Base-by-base conservation (phyloP, 1,284 basidiomycete species). In the Ceratobasidium sp. region DNA sequence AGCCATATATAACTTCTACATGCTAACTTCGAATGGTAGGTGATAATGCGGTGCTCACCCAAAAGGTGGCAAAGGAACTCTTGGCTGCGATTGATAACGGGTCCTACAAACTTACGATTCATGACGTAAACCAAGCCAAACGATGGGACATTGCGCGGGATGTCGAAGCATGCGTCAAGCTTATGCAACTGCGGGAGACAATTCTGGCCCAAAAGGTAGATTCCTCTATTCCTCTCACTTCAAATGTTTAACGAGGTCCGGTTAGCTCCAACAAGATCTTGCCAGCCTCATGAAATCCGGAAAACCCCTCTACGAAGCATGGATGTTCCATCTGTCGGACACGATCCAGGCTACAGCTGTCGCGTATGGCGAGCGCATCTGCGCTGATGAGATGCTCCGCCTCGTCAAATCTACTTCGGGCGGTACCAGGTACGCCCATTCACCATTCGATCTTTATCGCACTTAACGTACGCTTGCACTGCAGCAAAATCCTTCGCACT, bases 1-100 rank as follows among this genome's bases (percentile, higher is more conserved):
- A 9, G 48, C 16, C 29, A 2, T 48, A 22, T 65, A 16, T 8
- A 22, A 19, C 4, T 31, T 22, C 16, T 37, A 16, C 1, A 41
- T 5, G 14, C 73, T 49, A 22, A 46, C 39, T 41, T 24, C 34
- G 24, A 16, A 19, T 34, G 46, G 24, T 46, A 72, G 74, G 74
- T n/a, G 74, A 75, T 24, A 75, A 75, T 48, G 66, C 74, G 1
- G 74, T 75, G 9, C 74, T 75, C 13, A 63, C 74, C 1, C 74
- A 75, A 51, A 75, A 75, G 39, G 74, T 75, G 37, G 65, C 66
- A 7, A 75, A 75, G 31, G 74, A 75, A 48, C 66, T 75, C 7
- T 46, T 75, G 29, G 74, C 65, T 13, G 74, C 74, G 5, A 69
- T 75, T 56, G 74, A 75, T 29, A 61, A 71, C 22, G 59, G 66